Percentiles rank a stretch among this genome's conserved stretches.
Evolutionary conservation across 2,329 filamentous ascomycete species (phyloP).

Genomic region (Zarea fungicola): DNA sequence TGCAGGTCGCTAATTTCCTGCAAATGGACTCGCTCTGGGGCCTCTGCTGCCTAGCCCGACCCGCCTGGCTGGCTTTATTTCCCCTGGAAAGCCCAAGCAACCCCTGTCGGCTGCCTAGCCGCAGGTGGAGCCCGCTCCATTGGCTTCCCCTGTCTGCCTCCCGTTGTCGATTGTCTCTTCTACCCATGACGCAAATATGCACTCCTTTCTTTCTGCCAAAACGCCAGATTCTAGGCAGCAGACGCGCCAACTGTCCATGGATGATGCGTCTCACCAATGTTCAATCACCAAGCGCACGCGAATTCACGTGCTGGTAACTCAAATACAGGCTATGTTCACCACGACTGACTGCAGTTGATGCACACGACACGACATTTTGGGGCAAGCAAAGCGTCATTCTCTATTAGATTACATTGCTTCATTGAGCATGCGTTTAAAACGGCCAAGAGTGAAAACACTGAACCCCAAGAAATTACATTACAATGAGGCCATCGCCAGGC

Average conservation of each 20-base stretch:
- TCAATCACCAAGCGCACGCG: not conserved
- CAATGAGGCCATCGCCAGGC: too few species aligned
- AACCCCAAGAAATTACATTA: too few species aligned
- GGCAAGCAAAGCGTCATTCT: too few species aligned
- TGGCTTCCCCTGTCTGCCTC: not conserved
- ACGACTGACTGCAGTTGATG: too few species aligned
- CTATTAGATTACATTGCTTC: too few species aligned
- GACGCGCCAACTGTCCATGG: not conserved
- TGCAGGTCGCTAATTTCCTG: not conserved
- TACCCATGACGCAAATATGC: not conserved
- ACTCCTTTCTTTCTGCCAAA: not conserved
- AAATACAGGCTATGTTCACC: too few species aligned
- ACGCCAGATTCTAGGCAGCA: slow-evolving; percentile 6
- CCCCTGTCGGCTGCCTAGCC: slow-evolving; percentile 9
- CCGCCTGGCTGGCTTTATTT: not conserved
- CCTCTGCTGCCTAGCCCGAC: slow-evolving; percentile 11
- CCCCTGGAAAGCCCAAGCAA: not conserved
- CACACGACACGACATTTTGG: too few species aligned
- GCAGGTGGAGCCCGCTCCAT: not conserved
- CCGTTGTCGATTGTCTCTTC: not conserved
- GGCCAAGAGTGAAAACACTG: too few species aligned
- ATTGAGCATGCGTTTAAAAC: too few species aligned
- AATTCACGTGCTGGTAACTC: too few species aligned
- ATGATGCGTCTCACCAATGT: not conserved
- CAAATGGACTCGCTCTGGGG: not conserved